These are phyloP conservation scores for Heliosperma pusillum DNA, from an alignment of 148 eudicot species.

Conservation along the genomic window DNA sequence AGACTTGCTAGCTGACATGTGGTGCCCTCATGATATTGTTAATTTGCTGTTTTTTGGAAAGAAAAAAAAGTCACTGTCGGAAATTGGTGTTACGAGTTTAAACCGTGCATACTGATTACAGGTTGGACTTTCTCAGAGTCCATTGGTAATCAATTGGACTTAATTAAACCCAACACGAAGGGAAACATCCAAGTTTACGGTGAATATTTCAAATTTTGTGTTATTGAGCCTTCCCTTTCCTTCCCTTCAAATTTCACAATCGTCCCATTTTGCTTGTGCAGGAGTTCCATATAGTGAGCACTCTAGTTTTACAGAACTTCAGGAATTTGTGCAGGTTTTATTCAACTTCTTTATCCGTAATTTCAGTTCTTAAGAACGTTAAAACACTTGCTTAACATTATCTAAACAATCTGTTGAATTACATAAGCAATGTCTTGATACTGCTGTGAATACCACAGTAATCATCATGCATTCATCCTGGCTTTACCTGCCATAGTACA, in stretches of 20 bases:
- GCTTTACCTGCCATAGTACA: not conserved
- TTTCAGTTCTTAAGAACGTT: too few species aligned
- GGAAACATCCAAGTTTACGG: constrained; percentile 57
- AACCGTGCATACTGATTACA: constrained; percentile 16
- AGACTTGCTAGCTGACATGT: too few species aligned
- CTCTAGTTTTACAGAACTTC: constrained; percentile 60
- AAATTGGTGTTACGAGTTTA: not conserved
- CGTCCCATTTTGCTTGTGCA: constrained; percentile 21
- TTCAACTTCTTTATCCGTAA: not conserved
- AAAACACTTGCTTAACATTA: too few species aligned
- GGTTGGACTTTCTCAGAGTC: constrained; percentile 70
- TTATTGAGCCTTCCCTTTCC: not conserved
- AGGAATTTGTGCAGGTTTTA: constrained; percentile 62
- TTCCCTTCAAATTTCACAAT: not conserved
- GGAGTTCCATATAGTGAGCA: constrained; percentile 79
- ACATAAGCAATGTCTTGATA: too few species aligned
- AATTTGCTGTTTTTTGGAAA: not conserved
- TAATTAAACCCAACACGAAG: constrained; percentile 47
- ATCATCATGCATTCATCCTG: not conserved
- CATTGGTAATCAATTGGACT: constrained; percentile 47
- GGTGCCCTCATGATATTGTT: too few species aligned
- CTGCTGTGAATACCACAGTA: too few species aligned
- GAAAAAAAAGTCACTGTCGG: not conserved
- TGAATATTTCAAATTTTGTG: constrained; percentile 18
- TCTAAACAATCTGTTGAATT: too few species aligned